Evolutionary conservation across 805 yeast genomes (phyloP).

Genomic region (Clavispora fructus): DNA sequence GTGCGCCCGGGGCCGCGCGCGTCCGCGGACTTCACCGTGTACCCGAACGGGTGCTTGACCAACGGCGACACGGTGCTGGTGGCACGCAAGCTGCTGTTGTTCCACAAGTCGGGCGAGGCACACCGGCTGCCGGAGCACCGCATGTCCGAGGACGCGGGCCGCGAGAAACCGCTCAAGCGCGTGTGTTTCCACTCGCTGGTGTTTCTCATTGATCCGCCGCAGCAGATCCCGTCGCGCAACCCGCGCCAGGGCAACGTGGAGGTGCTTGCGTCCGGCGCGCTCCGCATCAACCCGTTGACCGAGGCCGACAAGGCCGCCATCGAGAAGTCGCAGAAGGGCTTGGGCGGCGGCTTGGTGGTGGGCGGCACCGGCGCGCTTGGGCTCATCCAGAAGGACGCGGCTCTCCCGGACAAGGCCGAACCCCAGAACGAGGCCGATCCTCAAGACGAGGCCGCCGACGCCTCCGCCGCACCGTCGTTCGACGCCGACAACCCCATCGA

Average conservation of each 20-base stretch:
- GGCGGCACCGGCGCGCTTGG: constrained; percentile 72
- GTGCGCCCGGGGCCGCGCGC: neutral
- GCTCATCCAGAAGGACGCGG: constrained; percentile 19
- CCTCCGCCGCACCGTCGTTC: too few species aligned
- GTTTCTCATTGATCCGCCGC: constrained; percentile 56
- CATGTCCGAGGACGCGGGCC: neutral
- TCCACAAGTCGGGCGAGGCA: neutral
- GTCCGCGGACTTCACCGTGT: neutral
- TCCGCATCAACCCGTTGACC: constrained; percentile 49
- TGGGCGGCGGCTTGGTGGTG: constrained; percentile 67
- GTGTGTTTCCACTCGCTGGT: constrained; percentile 41
- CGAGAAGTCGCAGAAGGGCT: constrained; percentile 34
- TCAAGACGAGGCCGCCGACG: too few species aligned
- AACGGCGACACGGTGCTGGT: neutral
- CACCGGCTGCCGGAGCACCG: neutral
- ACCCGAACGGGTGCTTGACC: neutral
- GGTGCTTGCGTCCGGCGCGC: constrained; percentile 47
- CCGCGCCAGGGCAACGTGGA: constrained; percentile 77
- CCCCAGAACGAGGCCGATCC: too few species aligned
- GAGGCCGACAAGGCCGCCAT: constrained; percentile 46
- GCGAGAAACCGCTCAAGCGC: constrained; percentile 31
- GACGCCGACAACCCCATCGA: constrained; percentile 9
- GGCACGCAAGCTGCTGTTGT: neutral
- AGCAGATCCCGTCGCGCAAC: constrained; percentile 82
- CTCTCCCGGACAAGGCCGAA: too few species aligned